A percentile compares a stretch with the other conserved stretches of the same genome.
These are phyloP conservation scores for Aspergillus floridensis DNA, from an alignment of 2,329 filamentous ascomycete genomes.

Conservation along the genomic window DNA sequence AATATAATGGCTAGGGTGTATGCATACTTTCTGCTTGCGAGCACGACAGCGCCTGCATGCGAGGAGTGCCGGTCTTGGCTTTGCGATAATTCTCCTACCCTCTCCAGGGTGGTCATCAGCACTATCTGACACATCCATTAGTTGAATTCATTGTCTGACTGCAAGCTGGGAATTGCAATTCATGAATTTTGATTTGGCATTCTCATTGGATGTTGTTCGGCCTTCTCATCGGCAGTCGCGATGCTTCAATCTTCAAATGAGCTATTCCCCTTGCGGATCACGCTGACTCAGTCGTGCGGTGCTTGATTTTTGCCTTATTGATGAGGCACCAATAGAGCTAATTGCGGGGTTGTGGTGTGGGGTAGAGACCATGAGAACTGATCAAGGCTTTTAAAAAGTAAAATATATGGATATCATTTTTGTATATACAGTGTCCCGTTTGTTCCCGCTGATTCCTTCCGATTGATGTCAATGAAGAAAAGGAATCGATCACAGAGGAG, in stretches of 20 bases:
- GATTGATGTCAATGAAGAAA: not conserved
- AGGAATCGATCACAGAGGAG: conserved; percentile 36
- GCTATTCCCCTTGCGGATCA: not conserved
- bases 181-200: not conserved
- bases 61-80: not conserved
- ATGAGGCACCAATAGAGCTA: not conserved
- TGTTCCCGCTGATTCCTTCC: fast-evolving
- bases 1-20: not conserved
- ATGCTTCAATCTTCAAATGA: not conserved
- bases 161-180: not conserved
- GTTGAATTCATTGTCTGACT: not conserved
- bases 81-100: not conserved
- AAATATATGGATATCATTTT: not conserved
- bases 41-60: conserved; percentile 2
- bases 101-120: not conserved
- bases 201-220: not conserved
- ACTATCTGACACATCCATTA: not conserved
- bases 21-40: conserved; percentile 3
- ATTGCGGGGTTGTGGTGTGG: not conserved
- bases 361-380: not conserved
- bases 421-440: not conserved
- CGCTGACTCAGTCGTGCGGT: not conserved
- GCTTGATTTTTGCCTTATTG: too few species aligned
- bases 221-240: not conserved
- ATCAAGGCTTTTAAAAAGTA: too few species aligned